Percentiles rank a stretch among this genome's conserved stretches.
Evolutionary conservation across 2,329 filamentous ascomycete genomes (phyloP).

Genomic region (Endothia cerciana): DNA sequence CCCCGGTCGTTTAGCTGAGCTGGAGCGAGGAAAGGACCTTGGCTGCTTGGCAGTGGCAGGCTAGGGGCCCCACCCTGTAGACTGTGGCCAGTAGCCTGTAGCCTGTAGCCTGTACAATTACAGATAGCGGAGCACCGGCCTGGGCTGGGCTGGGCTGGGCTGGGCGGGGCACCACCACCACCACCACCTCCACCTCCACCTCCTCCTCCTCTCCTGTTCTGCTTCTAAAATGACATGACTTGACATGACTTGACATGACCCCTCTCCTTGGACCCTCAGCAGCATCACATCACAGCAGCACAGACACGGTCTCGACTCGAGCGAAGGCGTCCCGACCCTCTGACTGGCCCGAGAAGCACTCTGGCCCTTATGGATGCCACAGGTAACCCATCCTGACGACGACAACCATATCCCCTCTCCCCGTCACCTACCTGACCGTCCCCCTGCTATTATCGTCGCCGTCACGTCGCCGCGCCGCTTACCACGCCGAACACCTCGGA

Average conservation of each 20-base stretch:
- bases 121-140: too few relatives aligned
- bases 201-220: neutral
- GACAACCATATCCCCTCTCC: neutral
- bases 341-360: neutral
- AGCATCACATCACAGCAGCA: neutral
- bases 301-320: neutral
- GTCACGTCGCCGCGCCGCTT: neutral
- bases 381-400: neutral
- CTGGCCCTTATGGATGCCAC: neutral
- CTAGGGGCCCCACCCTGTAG: neutral
- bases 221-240: neutral
- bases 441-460: neutral
- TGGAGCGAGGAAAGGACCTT: neutral
- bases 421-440: neutral
- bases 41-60: too few relatives aligned
- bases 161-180: neutral
- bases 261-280: neutral
- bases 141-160: too few relatives aligned
- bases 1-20: neutral
- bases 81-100: too few relatives aligned
- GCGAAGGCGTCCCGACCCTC: neutral
- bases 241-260: conserved; percentile 1
- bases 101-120: too few relatives aligned
- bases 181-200: too few relatives aligned
- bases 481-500: neutral